These are phyloP conservation scores for Dichomitus squalens DNA, from an alignment of 1,284 basidiomycete genomes.

Conservation along the genomic window DNA sequence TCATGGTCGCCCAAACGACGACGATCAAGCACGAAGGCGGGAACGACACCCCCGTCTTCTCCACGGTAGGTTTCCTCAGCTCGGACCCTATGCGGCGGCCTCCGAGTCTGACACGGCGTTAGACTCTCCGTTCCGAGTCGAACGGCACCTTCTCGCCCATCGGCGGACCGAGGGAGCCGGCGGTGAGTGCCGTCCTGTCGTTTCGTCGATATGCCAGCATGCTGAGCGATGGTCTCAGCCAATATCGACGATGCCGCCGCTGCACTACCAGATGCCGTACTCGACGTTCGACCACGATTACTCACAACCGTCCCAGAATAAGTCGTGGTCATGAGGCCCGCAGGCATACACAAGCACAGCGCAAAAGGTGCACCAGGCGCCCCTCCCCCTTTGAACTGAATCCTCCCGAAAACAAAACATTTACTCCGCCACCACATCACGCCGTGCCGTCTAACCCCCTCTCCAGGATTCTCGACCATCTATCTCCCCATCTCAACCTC, in stretches of 20 bases:
- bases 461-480: neutral
- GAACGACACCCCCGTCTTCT: slow-evolving; percentile 13
- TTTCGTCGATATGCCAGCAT: neutral
- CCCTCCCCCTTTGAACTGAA: neutral
- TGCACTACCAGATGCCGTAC: slow-evolving; percentile 12
- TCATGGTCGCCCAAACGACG: slow-evolving; percentile 39
- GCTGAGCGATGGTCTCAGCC: neutral
- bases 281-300: neutral
- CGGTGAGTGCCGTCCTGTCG: slow-evolving; percentile 4
- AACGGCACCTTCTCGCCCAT: slow-evolving; percentile 7
- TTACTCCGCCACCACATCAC: neutral
- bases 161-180: slow-evolving; percentile 7
- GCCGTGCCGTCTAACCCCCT: neutral
- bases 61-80: slow-evolving; percentile 11
- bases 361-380: slow-evolving; percentile 7
- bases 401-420: neutral
- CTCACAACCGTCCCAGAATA: slow-evolving; percentile 7
- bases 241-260: slow-evolving; percentile 7
- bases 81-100: no score
- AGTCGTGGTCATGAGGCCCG: slow-evolving; percentile 8
- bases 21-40: slow-evolving; percentile 17
- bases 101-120: neutral
- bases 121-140: slow-evolving; percentile 8
- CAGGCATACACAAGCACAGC: neutral
- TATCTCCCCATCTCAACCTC: neutral